Evolutionary conservation across 2,329 filamentous ascomycete species (phyloP), one percentile per base, ranked within the genome.

Genomic region (Colletotrichum spaethianum): DNA sequence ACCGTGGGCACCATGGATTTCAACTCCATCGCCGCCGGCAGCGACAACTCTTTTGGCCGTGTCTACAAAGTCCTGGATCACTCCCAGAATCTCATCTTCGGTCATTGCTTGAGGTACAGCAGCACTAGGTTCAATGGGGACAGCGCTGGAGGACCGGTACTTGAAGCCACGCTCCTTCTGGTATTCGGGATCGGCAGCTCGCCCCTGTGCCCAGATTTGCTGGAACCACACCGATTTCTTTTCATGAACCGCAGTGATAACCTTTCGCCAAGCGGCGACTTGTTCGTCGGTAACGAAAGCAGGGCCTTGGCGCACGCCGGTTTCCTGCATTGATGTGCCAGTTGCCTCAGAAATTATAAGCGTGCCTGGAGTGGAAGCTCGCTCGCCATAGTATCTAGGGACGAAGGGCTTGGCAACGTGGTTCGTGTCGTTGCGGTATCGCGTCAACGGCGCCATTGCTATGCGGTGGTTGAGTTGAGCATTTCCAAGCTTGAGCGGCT

Each of bases 11-110:
- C 74, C 80, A 69, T 85, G 81, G 28, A 83, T 79, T 74, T 93
- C 92, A 67, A 93, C 88, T 8, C 87, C 88, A 76, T 94, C 92
- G 50, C 89, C 89, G 0, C 92, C 92, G 8, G 87, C 88, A 59
- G 85, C 84, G 2, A 92, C 77, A 1, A 91, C 86, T 26, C 87
- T 80, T 73, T 85, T 83, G 1, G 84, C 80, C 1, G 84, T 83
- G 0, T 82, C 85, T 2, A 84, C 86, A 80, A 86, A 93, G 0
- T 86, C 86, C 5, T 80, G 79, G 79, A 92, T 92, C 72, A 91
- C 83, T 4, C 85, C 79, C 67, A 88, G 83, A 68, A 93, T 93
- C 44, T 93, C 90, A 4, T 86, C 80, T 36, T 87, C 82, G 0
- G 88, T 90, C 87, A 93, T 88, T n/a, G 85, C 91, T 72, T 86